Percentiles rank a stretch among this genome's conserved stretches.
Evolutionary conservation across 2,329 filamentous ascomycete genomes (phyloP).

Genomic region (Aspergillus pseudoterreus): DNA sequence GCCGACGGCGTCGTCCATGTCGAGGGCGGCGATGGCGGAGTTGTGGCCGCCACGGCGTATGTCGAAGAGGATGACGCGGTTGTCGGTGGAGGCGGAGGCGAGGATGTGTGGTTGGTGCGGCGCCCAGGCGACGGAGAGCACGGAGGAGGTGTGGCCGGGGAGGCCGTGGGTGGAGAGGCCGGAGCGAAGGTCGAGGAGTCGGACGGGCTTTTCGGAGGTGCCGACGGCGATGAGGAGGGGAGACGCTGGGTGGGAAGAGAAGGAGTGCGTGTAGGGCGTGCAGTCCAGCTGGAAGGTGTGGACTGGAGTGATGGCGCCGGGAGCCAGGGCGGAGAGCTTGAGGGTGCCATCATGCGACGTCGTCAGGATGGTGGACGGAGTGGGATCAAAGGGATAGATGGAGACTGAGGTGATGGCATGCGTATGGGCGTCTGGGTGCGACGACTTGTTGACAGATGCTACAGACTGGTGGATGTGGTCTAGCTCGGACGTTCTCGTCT

Average conservation of each 20-base stretch:
- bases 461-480: conserved; percentile 53
- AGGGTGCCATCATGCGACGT: conserved; percentile 46
- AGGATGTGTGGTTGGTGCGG: conserved; percentile 75
- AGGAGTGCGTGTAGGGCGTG: conserved; percentile 60
- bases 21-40: conserved; percentile 70
- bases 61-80: conserved; percentile 81
- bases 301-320: conserved; percentile 38
- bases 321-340: conserved; percentile 41
- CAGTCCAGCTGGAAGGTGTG: conserved; percentile 46
- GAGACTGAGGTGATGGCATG: conserved; percentile 46
- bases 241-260: conserved; percentile 64
- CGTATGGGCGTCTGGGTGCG: conserved; percentile 38
- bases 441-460: conserved; percentile 40
- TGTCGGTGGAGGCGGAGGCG: conserved; percentile 80
- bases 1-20: conserved; percentile 79
- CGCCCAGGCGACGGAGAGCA: conserved; percentile 74
- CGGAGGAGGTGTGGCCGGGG: conserved; percentile 62
- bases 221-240: conserved; percentile 80
- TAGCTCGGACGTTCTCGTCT: conserved; percentile 51
- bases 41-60: conserved; percentile 67
- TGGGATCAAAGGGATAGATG: conserved; percentile 48
- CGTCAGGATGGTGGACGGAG: conserved; percentile 43
- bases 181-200: conserved; percentile 81
- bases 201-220: conserved; percentile 78
- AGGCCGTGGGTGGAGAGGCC: conserved; percentile 71